These are phyloP conservation scores for Bauhinia variegata DNA, from an alignment of 306 rosid genomes.

Conservation along the genomic window DNA sequence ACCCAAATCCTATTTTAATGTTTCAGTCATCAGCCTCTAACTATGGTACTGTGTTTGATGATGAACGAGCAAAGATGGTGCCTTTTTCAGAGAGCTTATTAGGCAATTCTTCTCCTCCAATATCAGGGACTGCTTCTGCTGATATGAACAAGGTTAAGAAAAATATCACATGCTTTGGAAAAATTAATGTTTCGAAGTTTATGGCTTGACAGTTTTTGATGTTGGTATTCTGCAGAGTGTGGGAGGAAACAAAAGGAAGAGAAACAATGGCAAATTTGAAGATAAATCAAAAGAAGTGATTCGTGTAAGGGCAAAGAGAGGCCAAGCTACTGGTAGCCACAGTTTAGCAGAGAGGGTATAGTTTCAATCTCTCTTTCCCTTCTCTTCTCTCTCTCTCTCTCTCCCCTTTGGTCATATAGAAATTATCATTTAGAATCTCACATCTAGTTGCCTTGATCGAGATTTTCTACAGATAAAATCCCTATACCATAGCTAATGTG, in stretches of 20 bases:
- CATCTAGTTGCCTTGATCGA: not conserved
- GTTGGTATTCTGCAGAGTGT: constrained; percentile 39
- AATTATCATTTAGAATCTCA: not conserved
- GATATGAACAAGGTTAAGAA: constrained; percentile 38
- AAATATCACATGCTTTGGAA: not conserved
- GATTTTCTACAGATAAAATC: too few species aligned
- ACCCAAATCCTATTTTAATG: constrained; percentile 6
- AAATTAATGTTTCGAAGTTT: constrained; percentile 8
- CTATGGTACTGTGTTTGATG: constrained; percentile 10
- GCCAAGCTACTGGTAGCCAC: constrained; percentile 74
- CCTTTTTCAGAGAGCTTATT: constrained; percentile 2
- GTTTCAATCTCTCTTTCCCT: not conserved
- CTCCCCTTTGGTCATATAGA: not conserved
- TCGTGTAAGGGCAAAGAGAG: constrained; percentile 74
- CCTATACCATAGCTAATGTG: too few species aligned
- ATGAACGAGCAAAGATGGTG: constrained; percentile 20
- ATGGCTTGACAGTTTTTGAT: not conserved
- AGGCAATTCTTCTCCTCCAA: constrained; percentile 31
- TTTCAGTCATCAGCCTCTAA: constrained; percentile 34
- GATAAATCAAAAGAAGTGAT: constrained; percentile 55
- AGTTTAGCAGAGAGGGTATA: constrained; percentile 74
- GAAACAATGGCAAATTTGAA: constrained; percentile 31
- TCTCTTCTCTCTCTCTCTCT: constrained; percentile 1
- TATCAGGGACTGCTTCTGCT: not conserved
- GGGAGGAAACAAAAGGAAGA: constrained; percentile 63